phyloP scores from a whole-genome alignment of 2,329 filamentous ascomycete species.

The Hypomyces perniciosus region DNA sequence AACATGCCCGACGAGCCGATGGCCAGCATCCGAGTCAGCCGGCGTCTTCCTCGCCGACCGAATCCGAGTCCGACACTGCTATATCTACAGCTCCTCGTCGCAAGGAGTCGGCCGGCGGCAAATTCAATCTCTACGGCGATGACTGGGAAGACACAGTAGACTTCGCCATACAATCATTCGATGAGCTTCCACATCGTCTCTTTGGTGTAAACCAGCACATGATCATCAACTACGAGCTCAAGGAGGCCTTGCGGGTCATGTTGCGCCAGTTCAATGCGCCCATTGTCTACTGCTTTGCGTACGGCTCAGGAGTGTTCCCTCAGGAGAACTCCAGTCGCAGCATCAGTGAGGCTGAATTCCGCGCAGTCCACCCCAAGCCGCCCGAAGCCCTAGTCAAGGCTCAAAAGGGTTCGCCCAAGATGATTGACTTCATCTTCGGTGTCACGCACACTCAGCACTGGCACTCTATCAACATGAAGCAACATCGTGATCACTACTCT shows the following conservation, averaged over 20 bases:
- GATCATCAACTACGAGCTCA: constrained; percentile 91
- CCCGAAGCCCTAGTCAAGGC: constrained; percentile 75
- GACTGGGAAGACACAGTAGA: constrained; percentile 41
- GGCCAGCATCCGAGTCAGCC: background rate
- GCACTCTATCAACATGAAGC: constrained; percentile 85
- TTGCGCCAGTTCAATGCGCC: constrained; percentile 88
- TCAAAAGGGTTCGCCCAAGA: constrained; percentile 83
- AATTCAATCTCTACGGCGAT: constrained; percentile 32
- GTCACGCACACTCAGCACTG: constrained; percentile 93
- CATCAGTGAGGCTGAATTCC: constrained; percentile 51
- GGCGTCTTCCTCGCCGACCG: background rate
- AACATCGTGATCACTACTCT: constrained; percentile 91
- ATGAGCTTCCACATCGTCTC: constrained; percentile 40
- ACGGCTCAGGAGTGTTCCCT: constrained; percentile 93
- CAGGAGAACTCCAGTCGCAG: constrained; percentile 54
- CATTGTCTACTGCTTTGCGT: constrained; percentile 94
- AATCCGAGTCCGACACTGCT: background rate
- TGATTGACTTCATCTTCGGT: constrained; percentile 98
- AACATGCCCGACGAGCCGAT: background rate
- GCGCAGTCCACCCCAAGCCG: constrained; percentile 72
- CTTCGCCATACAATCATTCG: constrained; percentile 37
- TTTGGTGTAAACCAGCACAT: constrained; percentile 98
- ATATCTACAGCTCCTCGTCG: constrained; percentile 11
- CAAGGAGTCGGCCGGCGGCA: constrained; percentile 23
- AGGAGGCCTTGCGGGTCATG: constrained; percentile 79